Percentiles rank a stretch among this genome's conserved stretches.
These are phyloP conservation scores for Naegleria lovaniensis DNA, from an alignment of 208 protist genomes.

Conservation along the genomic window DNA sequence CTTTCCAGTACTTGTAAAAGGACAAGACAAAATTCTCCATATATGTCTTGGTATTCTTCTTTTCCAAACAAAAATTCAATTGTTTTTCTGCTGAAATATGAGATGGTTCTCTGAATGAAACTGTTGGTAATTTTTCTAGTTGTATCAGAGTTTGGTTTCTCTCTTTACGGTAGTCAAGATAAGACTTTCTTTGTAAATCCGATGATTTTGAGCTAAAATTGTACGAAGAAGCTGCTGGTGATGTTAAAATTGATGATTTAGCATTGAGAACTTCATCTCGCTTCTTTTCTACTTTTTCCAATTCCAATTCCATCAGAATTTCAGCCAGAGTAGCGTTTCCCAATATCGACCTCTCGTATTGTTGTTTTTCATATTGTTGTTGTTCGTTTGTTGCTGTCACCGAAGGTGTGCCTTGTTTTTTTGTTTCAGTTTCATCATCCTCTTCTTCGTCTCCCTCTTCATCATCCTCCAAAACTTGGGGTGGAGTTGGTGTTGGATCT, in stretches of 20 bases:
- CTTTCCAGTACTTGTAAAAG: neutral
- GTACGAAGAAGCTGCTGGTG: neutral
- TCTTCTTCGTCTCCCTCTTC: neutral
- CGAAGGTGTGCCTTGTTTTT: neutral
- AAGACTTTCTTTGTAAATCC: neutral
- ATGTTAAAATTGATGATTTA: neutral
- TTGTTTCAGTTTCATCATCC: neutral
- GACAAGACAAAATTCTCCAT: neutral
- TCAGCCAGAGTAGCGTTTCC: neutral
- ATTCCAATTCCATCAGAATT: conserved; percentile 14
- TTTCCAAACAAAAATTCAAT: neutral
- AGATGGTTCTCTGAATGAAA: neutral
- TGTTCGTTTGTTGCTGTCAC: no score
- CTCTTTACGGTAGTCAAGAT: neutral
- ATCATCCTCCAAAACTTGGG: neutral
- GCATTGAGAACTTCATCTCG: neutral
- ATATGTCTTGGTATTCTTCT: neutral
- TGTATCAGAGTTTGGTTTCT: neutral
- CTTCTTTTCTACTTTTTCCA: neutral
- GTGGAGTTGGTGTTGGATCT: neutral
- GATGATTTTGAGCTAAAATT: neutral
- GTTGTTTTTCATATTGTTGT: neutral
- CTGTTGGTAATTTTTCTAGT: neutral
- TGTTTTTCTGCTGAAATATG: neutral
- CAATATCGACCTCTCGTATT: neutral